phyloP scores from a whole-genome alignment of 2,329 filamentous ascomycete species.

The Botrytis elliptica region DNA sequence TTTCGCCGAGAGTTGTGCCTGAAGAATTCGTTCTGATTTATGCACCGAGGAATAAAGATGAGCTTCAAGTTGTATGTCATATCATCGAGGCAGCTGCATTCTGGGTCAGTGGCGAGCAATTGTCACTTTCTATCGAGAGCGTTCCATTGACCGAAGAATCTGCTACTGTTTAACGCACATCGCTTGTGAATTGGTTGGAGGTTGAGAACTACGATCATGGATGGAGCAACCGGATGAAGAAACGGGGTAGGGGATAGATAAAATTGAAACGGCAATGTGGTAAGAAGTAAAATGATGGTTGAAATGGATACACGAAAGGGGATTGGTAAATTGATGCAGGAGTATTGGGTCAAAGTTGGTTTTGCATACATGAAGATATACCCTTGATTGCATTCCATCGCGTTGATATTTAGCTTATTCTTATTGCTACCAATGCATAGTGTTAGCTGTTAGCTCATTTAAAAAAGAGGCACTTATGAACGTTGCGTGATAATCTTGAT shows the following conservation, averaged over 20 bases:
- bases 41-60: constrained; percentile 67
- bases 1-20: constrained; percentile 50
- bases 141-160: neutral
- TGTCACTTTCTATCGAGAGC: constrained; percentile 29
- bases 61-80: constrained; percentile 64
- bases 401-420: neutral
- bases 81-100: constrained; percentile 75
- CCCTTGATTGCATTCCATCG: constrained; percentile 10
- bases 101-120: constrained; percentile 49
- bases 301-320: neutral
- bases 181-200: neutral
- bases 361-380: constrained; percentile 14
- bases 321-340: neutral
- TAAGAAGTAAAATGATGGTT: neutral
- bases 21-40: constrained; percentile 79
- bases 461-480: neutral
- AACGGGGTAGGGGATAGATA: neutral
- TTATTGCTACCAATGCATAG: constrained; percentile 3
- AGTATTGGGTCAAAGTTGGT: constrained; percentile 13
- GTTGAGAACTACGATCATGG: neutral
- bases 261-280: neutral
- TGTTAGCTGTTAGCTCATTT: neutral
- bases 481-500: neutral
- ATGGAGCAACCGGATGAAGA: neutral
- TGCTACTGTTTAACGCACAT: neutral